These are phyloP conservation scores for Colletotrichum lentis DNA, from an alignment of 2,329 filamentous ascomycete genomes.

Conservation along the genomic window DNA sequence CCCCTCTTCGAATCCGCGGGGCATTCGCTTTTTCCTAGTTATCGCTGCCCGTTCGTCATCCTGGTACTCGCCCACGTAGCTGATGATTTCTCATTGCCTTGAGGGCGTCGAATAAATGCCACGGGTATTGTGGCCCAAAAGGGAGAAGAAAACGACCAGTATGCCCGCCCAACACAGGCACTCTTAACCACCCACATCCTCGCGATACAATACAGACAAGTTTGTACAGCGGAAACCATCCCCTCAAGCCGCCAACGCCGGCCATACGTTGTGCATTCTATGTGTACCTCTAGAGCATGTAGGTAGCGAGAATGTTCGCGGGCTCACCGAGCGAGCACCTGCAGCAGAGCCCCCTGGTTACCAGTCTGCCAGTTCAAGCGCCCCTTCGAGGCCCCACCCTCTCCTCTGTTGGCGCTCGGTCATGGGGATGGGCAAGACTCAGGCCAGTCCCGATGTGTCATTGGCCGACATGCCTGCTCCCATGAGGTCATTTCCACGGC, in stretches of 20 bases:
- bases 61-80: background rate
- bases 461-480: conserved; percentile 7
- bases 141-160: background rate
- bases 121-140: background rate
- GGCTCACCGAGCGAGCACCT: conserved; percentile 15
- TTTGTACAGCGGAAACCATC: background rate
- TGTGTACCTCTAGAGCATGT: background rate
- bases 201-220: background rate
- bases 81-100: too few species aligned
- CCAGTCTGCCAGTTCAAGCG: background rate
- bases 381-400: background rate
- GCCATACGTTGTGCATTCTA: background rate
- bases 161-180: background rate
- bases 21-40: background rate
- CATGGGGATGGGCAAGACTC: conserved; percentile 10
- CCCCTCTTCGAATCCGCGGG: conserved; percentile 7
- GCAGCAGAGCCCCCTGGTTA: background rate
- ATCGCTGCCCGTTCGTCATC: conserved; percentile 1
- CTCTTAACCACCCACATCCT: background rate
- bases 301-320: background rate
- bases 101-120: background rate
- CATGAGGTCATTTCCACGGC: conserved; percentile 28
- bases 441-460: background rate
- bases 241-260: background rate
- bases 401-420: conserved; percentile 11